A percentile compares a stretch with the other conserved stretches of the same genome.
Conservation (phyloP, 495 filamentous ascomycete species). For the Penicillium steckii region DNA sequence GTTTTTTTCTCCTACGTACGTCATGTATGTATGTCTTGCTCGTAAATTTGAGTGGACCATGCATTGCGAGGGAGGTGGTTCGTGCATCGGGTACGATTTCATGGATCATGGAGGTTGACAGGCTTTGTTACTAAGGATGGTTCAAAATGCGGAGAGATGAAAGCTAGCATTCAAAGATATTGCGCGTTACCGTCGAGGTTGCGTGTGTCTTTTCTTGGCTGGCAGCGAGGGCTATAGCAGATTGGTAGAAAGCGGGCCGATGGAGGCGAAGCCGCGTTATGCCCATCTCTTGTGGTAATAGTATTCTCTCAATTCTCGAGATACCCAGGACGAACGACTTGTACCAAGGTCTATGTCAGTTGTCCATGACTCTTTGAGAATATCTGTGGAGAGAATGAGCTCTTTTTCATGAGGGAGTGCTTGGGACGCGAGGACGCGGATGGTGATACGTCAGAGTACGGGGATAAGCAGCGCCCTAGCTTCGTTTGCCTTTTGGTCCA, state of each 20-base stretch:
- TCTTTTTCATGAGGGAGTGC: neutral
- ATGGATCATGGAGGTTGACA: neutral
- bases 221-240: neutral
- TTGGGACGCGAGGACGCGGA: neutral
- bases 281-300: neutral
- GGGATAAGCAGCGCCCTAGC: constrained; percentile 13
- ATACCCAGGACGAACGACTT: neutral
- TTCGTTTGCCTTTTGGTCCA: constrained; percentile 7
- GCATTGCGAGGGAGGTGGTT: neutral
- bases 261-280: neutral
- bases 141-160: neutral
- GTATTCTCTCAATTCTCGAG: neutral
- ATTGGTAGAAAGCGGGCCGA: neutral
- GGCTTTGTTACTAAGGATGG: neutral
- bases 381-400: neutral
- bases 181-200: constrained; percentile 1
- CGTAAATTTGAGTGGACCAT: neutral
- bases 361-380: neutral
- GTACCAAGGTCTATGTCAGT: neutral
- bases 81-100: neutral
- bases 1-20: neutral
- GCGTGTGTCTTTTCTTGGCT: constrained; percentile 8
- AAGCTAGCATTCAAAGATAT: neutral
- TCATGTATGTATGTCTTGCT: neutral
- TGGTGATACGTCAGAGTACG: constrained; percentile 7